Percentiles rank a stretch among this genome's conserved stretches.
Evolutionary conservation across 306 rosid genomes (phyloP).

Genomic region (Pterocarpus macrocarpus): DNA sequence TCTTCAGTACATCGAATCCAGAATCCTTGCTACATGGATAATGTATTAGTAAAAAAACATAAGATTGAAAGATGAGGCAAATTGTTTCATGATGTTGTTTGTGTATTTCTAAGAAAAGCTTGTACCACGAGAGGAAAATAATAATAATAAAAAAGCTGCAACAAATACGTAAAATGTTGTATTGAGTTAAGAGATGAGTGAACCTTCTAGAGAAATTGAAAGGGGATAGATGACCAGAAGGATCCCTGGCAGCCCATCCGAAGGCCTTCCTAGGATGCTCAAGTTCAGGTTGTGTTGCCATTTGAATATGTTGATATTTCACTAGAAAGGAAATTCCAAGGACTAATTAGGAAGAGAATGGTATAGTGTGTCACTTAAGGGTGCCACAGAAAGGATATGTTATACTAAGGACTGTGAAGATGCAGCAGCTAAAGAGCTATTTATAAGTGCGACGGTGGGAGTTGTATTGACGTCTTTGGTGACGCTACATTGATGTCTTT

Average conservation of each 20-base stretch:
- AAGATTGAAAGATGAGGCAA: background rate
- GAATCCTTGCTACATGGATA: background rate
- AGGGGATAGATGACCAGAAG: slow-evolving; percentile 58
- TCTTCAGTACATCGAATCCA: no score
- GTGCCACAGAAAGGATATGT: no score
- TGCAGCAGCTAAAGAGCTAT: no score
- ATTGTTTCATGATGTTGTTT: background rate
- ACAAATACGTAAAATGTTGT: background rate
- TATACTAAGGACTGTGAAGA: no score
- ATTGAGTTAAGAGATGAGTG: no score
- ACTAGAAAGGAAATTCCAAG: background rate
- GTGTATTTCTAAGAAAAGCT: background rate
- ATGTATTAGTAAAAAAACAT: background rate
- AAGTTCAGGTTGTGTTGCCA: slow-evolving; percentile 30
- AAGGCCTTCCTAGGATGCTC: slow-evolving; percentile 54
- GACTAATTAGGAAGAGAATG: no score
- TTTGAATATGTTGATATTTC: background rate
- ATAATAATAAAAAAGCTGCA: no score
- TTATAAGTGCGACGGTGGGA: no score
- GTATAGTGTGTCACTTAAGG: no score
- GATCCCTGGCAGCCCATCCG: slow-evolving; percentile 60
- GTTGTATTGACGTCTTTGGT: no score
- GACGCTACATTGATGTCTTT: no score
- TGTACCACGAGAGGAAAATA: no score
- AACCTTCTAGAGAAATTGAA: slow-evolving; percentile 61